A percentile compares a stretch with the other conserved stretches of the same genome.
Conservation (phyloP, 2,329 filamentous ascomycete species). For the Pseudophaeomoniella oleicola region DNA sequence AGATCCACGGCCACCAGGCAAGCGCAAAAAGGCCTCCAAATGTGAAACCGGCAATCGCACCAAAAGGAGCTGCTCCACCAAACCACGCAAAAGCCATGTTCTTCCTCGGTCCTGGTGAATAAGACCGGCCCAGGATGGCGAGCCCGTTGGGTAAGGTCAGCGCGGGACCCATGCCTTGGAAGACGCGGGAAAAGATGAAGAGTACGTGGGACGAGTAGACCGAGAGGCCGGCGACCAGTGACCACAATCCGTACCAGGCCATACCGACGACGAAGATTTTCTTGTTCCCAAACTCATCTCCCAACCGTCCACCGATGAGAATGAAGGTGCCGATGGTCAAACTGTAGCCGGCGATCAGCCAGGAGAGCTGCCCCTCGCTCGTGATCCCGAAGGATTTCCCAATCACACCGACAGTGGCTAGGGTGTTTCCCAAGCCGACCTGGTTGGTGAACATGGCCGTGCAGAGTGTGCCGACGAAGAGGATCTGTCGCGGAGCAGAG, state of each 20-base stretch:
- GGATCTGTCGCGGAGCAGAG: conserved; percentile 8
- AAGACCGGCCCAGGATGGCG: conserved; percentile 42
- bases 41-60: conserved; percentile 20
- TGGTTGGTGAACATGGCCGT: conserved; percentile 28
- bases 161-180: conserved; percentile 38
- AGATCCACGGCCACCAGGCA: conserved; percentile 31
- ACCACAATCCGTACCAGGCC: conserved; percentile 25
- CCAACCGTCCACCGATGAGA: conserved; percentile 27
- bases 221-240: conserved; percentile 22
- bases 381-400: conserved; percentile 30
- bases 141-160: conserved; percentile 46
- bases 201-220: conserved; percentile 19
- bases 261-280: conserved; percentile 25
- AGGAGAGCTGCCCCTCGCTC: conserved; percentile 19
- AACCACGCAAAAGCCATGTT: conserved; percentile 39
- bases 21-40: conserved; percentile 12
- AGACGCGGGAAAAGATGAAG: conserved; percentile 22
- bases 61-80: conserved; percentile 27
- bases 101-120: conserved; percentile 38
- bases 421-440: conserved; percentile 28
- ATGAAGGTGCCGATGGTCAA: conserved; percentile 31
- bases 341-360: conserved; percentile 28
- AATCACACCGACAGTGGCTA: conserved; percentile 35
- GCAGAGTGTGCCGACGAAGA: conserved; percentile 19
- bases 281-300: conserved; percentile 30